phyloP scores from a whole-genome alignment of 2,329 filamentous ascomycete genomes.

The Corinectria fuckeliana region DNA sequence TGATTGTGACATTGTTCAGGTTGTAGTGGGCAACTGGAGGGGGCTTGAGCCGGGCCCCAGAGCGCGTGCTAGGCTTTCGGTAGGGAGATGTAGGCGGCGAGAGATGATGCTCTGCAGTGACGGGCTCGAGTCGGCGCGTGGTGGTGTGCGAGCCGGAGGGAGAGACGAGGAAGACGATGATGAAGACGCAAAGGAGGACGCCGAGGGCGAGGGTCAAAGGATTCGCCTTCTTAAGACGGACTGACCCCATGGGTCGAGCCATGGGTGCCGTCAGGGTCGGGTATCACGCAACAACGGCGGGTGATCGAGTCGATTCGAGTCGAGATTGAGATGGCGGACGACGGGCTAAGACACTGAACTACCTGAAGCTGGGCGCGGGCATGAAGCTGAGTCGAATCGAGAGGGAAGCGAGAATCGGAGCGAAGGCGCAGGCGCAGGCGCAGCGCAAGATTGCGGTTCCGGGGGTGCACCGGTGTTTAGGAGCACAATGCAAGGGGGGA shows the following conservation, averaged over 20 bases:
- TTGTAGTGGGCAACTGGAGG: constrained; percentile 92
- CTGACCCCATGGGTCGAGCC: constrained; percentile 66
- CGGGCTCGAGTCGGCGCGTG: constrained; percentile 53
- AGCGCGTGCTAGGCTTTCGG: constrained; percentile 46
- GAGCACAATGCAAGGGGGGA: constrained; percentile 1
- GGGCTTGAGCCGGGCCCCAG: constrained; percentile 52
- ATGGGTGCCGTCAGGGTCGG: constrained; percentile 45
- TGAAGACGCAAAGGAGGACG: constrained; percentile 73
- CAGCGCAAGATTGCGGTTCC: constrained; percentile 6
- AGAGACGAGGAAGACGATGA: constrained; percentile 68
- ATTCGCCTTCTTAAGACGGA: constrained; percentile 81
- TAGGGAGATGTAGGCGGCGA: constrained; percentile 53
- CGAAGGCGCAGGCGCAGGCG: constrained; percentile 4
- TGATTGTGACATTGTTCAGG: constrained; percentile 92
- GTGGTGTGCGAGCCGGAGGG: constrained; percentile 59
- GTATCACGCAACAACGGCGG: constrained; percentile 11
- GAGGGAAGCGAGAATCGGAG: constrained; percentile 6
- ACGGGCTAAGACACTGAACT: constrained; percentile 29
- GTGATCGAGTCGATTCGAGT: too few species aligned
- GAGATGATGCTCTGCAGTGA: constrained; percentile 51
- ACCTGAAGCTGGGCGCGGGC: constrained; percentile 29
- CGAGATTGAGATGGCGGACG: constrained; percentile 8
- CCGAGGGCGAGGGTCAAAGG: constrained; percentile 78
- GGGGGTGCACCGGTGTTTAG: neutral
- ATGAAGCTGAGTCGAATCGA: constrained; percentile 32